Evolutionary conservation across 1,139 yeast genomes (phyloP).

Genomic region (Kurtzmaniella quercitrusa): DNA sequence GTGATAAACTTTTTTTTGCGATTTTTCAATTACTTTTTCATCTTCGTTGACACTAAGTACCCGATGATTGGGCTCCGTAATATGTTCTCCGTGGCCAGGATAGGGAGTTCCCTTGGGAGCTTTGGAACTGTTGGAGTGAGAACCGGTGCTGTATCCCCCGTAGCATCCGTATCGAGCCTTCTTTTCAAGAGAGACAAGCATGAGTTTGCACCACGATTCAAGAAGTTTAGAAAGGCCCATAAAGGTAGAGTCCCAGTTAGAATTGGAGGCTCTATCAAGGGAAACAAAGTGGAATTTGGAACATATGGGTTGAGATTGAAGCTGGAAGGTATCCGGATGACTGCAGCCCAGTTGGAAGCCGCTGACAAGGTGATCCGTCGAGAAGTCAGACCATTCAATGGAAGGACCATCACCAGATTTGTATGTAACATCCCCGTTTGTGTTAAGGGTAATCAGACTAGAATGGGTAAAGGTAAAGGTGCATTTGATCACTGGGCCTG

Average conservation of each 20-base stretch:
- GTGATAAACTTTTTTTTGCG: neutral
- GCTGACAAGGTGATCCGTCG: slow-evolving; percentile 86
- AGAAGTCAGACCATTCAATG: slow-evolving; percentile 70
- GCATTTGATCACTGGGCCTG: slow-evolving; percentile 96
- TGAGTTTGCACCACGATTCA: slow-evolving; percentile 84
- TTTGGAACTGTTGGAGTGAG: neutral
- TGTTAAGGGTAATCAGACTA: slow-evolving; percentile 95
- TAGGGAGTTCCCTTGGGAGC: neutral
- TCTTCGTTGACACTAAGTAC: neutral
- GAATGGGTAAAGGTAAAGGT: slow-evolving; percentile 99
- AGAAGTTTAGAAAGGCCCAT: slow-evolving; percentile 71
- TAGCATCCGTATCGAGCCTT: neutral
- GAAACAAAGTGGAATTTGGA: slow-evolving; percentile 78
- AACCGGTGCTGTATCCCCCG: neutral
- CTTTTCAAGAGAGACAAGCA: slow-evolving; percentile 56
- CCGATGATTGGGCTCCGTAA: slow-evolving; percentile 1
- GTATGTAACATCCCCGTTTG: slow-evolving; percentile 88
- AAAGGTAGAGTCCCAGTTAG: slow-evolving; percentile 95
- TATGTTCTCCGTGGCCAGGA: neutral
- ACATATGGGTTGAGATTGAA: slow-evolving; percentile 82
- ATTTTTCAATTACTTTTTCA: neutral
- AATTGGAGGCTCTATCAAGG: slow-evolving; percentile 91
- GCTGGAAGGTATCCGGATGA: slow-evolving; percentile 78
- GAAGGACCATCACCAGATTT: slow-evolving; percentile 72
- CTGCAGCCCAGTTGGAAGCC: slow-evolving; percentile 88